Percentiles rank a stretch among this genome's conserved stretches.
Conservation (phyloP, 2,329 filamentous ascomycete species). For the Botrytis elliptica region DNA sequence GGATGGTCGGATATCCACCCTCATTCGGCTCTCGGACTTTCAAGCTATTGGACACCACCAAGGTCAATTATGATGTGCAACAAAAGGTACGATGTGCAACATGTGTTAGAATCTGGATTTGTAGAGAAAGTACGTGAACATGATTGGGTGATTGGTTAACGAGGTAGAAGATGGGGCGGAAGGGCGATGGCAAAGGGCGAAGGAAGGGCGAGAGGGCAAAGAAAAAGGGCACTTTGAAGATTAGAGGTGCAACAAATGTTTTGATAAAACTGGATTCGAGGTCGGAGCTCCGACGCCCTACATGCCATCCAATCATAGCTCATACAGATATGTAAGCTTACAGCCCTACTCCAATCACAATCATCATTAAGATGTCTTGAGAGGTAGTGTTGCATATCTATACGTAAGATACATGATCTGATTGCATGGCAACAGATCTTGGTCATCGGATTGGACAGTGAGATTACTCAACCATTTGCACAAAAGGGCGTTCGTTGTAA, state of each 20-base stretch:
- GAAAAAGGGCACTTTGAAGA: neutral
- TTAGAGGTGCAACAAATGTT: neutral
- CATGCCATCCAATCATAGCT: neutral
- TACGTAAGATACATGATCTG: neutral
- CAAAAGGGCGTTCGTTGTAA: neutral
- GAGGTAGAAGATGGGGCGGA: neutral
- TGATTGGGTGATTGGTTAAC: neutral
- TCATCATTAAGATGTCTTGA: neutral
- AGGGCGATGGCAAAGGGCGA: neutral
- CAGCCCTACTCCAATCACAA: neutral
- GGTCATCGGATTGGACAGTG: neutral
- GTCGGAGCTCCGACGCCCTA: neutral
- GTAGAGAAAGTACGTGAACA: neutral
- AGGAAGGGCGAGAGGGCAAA: neutral
- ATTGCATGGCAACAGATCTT: neutral
- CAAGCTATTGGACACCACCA: neutral
- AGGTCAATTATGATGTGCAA: slow-evolving; percentile 11
- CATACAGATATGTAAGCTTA: neutral
- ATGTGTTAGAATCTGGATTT: neutral
- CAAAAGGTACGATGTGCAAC: slow-evolving; percentile 21
- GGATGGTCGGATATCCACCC: neutral
- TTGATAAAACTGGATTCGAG: neutral
- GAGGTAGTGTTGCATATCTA: neutral
- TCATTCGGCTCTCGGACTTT: neutral
- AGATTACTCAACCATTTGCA: neutral